These are phyloP conservation scores for Bromus sterilis DNA, from an alignment of 176 grass and related monocot genomes.

Conservation along the genomic window DNA sequence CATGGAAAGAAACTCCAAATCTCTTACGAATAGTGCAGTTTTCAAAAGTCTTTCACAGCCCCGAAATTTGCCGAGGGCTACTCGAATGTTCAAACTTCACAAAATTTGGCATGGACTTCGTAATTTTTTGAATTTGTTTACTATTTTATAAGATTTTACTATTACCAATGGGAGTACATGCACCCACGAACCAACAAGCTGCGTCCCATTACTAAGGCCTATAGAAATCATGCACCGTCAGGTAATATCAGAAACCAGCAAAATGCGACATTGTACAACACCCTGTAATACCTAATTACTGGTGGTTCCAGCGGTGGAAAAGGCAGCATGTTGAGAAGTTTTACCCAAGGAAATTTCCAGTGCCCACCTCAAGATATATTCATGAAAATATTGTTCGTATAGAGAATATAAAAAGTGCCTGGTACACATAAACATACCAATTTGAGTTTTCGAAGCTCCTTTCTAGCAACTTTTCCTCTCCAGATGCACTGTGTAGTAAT, in stretches of 20 bases:
- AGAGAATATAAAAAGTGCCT: constrained; percentile 6
- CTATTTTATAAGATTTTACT: no score
- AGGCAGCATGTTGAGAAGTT: neutral
- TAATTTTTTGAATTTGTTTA: no score
- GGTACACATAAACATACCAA: constrained; percentile 40
- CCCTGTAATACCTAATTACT: neutral
- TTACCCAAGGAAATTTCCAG: neutral
- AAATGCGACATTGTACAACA: neutral
- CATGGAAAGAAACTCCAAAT: no score
- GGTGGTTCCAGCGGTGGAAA: neutral
- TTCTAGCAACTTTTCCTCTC: constrained; percentile 94
- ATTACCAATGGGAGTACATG: no score
- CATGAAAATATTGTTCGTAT: neutral
- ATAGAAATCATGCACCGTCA: neutral
- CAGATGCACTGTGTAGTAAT: constrained; percentile 90
- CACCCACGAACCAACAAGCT: no score
- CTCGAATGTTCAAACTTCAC: no score
- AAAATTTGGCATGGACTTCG: no score
- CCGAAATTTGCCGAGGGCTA: no score
- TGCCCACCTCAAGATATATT: neutral
- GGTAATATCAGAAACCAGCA: neutral
- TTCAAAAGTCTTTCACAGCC: no score
- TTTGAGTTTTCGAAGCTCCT: constrained; percentile 89
- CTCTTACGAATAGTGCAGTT: no score
- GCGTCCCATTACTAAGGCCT: neutral